Conservation (phyloP, 768 basidiomycete genomes). For the Candolleomyces eurysporus region DNA sequence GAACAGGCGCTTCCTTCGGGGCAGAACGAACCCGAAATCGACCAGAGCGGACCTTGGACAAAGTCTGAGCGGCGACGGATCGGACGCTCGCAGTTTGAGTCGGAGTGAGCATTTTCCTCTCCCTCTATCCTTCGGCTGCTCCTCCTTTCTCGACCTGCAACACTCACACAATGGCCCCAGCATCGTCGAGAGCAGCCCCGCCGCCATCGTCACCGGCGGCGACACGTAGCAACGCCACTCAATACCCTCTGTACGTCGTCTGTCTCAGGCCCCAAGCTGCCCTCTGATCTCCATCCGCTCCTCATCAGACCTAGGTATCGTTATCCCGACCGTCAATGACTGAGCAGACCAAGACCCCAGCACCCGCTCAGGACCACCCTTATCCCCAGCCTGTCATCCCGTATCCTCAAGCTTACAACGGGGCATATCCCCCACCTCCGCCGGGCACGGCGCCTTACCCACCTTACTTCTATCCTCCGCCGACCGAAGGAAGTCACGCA, state of each 20-base stretch:
- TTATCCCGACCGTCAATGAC: conserved; percentile 21
- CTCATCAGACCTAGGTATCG: not conserved
- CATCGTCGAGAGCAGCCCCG: not conserved
- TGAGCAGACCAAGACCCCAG: conserved; percentile 30
- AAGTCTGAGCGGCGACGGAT: conserved; percentile 43
- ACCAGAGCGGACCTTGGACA: conserved; percentile 5
- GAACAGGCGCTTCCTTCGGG: not conserved
- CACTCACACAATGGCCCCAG: conserved; percentile 11
- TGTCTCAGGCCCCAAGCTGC: too few species aligned
- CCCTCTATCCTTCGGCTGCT: conserved; percentile 17
- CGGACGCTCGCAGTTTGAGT: conserved; percentile 39
- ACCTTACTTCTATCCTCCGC: conserved; percentile 43
- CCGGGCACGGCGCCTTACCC: conserved; percentile 33
- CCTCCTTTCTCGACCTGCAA: conserved; percentile 8
- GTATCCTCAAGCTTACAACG: conserved; percentile 31
- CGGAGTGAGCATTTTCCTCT: conserved; percentile 44
- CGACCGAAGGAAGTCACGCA: conserved; percentile 32
- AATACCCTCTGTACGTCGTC: not conserved
- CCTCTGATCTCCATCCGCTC: not conserved
- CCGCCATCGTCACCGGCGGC: conserved; percentile 1
- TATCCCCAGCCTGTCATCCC: conserved; percentile 32
- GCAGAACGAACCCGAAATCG: not conserved
- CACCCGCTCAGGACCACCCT: conserved; percentile 29
- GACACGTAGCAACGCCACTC: not conserved
- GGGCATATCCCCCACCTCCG: conserved; percentile 28